These are phyloP conservation scores for Botrytis paeoniae DNA, from an alignment of 2,329 filamentous ascomycete genomes.

Conservation along the genomic window DNA sequence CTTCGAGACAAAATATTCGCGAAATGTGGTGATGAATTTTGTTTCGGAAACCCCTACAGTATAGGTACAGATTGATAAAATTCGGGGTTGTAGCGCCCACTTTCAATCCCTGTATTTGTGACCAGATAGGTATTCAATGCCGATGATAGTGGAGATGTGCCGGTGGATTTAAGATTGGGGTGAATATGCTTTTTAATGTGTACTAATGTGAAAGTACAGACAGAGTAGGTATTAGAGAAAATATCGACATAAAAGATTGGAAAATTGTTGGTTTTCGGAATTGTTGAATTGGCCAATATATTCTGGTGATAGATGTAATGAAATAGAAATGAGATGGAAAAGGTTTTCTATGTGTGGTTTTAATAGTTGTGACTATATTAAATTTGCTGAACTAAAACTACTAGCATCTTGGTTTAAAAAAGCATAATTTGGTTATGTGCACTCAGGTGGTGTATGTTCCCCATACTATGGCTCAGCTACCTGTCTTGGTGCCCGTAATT, in stretches of 20 bases:
- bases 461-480: background rate
- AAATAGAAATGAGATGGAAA: background rate
- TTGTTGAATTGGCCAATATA: background rate
- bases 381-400: background rate
- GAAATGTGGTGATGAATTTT: background rate
- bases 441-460: background rate
- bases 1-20: background rate
- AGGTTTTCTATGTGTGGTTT: background rate
- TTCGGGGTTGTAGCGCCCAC: background rate
- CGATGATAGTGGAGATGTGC: slow-evolving; percentile 4
- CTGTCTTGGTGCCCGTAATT: background rate
- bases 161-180: background rate
- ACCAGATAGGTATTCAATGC: slow-evolving; percentile 17
- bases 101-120: background rate
- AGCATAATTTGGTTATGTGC: background rate
- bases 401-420: background rate
- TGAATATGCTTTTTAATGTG: background rate
- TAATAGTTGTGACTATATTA: background rate
- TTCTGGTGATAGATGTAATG: background rate
- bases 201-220: background rate
- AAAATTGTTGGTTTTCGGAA: background rate
- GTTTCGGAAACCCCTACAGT: background rate
- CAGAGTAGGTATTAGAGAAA: background rate
- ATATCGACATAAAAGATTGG: background rate
- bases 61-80: background rate